Evolutionary conservation across 2,329 filamentous ascomycete species (phyloP).

Genomic region (Daldinia eschscholtzii): DNA sequence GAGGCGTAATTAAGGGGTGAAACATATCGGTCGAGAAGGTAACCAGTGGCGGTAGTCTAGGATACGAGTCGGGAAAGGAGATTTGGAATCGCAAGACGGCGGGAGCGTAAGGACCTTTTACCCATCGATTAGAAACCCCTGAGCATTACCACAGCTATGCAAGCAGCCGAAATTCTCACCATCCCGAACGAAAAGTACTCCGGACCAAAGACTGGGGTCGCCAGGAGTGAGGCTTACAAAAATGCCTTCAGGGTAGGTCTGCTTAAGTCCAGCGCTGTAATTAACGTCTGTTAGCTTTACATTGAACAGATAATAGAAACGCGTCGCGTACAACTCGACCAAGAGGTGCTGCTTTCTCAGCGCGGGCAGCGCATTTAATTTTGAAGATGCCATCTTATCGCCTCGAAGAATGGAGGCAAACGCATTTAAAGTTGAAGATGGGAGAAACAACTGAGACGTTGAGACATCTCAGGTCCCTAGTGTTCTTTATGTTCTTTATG

Average conservation of each 20-base stretch:
- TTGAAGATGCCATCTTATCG: constrained; percentile 59
- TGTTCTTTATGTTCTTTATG: constrained; percentile 22
- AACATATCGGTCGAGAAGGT: constrained; percentile 95
- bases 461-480: constrained; percentile 35
- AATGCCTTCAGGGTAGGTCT: constrained; percentile 85
- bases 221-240: constrained; percentile 88
- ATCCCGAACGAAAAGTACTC: constrained; percentile 90
- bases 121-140: constrained; percentile 39
- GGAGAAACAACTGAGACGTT: constrained; percentile 21
- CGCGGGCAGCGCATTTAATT: constrained; percentile 63
- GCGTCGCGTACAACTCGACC: constrained; percentile 78
- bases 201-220: constrained; percentile 85
- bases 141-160: constrained; percentile 12
- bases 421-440: constrained; percentile 28
- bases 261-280: constrained; percentile 80
- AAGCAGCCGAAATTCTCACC: constrained; percentile 64
- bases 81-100: constrained; percentile 92
- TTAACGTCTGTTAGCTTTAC: constrained; percentile 48
- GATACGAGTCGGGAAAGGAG: constrained; percentile 85
- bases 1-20: constrained; percentile 89
- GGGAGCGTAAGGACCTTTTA: constrained; percentile 84
- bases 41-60: constrained; percentile 82
- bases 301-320: background rate
- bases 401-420: constrained; percentile 24
- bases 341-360: constrained; percentile 81